A percentile compares a stretch with the other conserved stretches of the same genome.
These are phyloP conservation scores for Stachybotrys chartarum DNA, from an alignment of 2,329 filamentous ascomycete genomes.

Conservation along the genomic window DNA sequence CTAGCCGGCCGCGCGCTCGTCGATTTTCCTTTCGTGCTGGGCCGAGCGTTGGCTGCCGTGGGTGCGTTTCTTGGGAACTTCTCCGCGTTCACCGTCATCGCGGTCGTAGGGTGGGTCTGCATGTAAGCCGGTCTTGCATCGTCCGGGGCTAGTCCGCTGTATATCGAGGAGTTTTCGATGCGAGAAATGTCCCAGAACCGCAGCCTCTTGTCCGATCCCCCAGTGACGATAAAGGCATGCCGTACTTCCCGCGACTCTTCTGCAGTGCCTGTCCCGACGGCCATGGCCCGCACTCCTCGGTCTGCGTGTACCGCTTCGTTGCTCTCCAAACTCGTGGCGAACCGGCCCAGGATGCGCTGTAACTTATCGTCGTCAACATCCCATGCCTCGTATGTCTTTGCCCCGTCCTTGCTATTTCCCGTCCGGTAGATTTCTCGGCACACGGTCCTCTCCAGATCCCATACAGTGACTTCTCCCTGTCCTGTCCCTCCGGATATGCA, in stretches of 20 bases:
- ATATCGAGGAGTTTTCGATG: slow-evolving; percentile 69
- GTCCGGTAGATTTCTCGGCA: slow-evolving; percentile 85
- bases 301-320: slow-evolving; percentile 48
- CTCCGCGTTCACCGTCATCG: slow-evolving; percentile 61
- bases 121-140: slow-evolving; percentile 69
- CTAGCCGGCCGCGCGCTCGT: slow-evolving; percentile 47
- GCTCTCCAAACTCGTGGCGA: slow-evolving; percentile 67
- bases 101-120: slow-evolving; percentile 52
- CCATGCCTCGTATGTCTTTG: slow-evolving; percentile 71
- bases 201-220: slow-evolving; percentile 82
- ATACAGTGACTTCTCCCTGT: slow-evolving; percentile 84
- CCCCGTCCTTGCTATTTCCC: slow-evolving; percentile 51
- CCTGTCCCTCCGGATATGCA: slow-evolving; percentile 84
- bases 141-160: slow-evolving; percentile 68
- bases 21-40: slow-evolving; percentile 21
- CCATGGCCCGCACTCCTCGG: slow-evolving; percentile 67
- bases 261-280: slow-evolving; percentile 64
- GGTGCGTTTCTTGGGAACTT: slow-evolving; percentile 36
- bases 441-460: slow-evolving; percentile 86
- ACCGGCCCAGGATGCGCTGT: slow-evolving; percentile 79
- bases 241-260: slow-evolving; percentile 65
- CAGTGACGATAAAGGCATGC: slow-evolving; percentile 79
- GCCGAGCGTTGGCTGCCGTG: slow-evolving; percentile 20
- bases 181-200: slow-evolving; percentile 87
- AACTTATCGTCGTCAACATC: slow-evolving; percentile 84